phyloP scores from a whole-genome alignment of 805 yeast species.

The Tetrapisispora arboricola region DNA sequence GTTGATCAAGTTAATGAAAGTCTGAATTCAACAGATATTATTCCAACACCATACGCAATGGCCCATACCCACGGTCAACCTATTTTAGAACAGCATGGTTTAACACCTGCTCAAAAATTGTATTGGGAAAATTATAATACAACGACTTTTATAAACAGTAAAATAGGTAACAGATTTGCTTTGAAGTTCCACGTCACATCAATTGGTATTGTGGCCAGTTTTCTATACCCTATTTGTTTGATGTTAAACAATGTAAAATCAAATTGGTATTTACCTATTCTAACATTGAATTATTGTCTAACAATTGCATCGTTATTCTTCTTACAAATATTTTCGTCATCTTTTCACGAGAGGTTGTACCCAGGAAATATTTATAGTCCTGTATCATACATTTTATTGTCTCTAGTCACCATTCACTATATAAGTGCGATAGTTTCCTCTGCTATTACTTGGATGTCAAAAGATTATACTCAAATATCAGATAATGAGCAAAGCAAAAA shows the following conservation, averaged over 20 bases:
- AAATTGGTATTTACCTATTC: slow-evolving; percentile 46
- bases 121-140: slow-evolving; percentile 78
- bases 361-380: slow-evolving; percentile 66
- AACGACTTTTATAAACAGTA: slow-evolving; percentile 57
- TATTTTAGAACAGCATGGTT: slow-evolving; percentile 46
- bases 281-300: slow-evolving; percentile 40
- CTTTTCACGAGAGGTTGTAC: slow-evolving; percentile 52
- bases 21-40: slow-evolving; percentile 6
- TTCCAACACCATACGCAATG: slow-evolving; percentile 39
- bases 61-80: slow-evolving; percentile 62
- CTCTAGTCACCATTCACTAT: slow-evolving; percentile 45
- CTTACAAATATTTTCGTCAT: slow-evolving; percentile 45
- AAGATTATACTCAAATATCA: background rate
- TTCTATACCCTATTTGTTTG: slow-evolving; percentile 59
- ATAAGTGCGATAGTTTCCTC: slow-evolving; percentile 40
- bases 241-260: slow-evolving; percentile 52
- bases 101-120: slow-evolving; percentile 59
- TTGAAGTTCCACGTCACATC: slow-evolving; percentile 46
- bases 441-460: slow-evolving; percentile 26
- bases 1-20: background rate
- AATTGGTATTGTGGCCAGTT: slow-evolving; percentile 35
- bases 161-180: slow-evolving; percentile 37
- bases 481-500: background rate
- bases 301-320: slow-evolving; percentile 42
- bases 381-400: slow-evolving; percentile 51